These are phyloP conservation scores for Periconia digitata DNA, from an alignment of 2,329 filamentous ascomycete species.

Conservation along the genomic window DNA sequence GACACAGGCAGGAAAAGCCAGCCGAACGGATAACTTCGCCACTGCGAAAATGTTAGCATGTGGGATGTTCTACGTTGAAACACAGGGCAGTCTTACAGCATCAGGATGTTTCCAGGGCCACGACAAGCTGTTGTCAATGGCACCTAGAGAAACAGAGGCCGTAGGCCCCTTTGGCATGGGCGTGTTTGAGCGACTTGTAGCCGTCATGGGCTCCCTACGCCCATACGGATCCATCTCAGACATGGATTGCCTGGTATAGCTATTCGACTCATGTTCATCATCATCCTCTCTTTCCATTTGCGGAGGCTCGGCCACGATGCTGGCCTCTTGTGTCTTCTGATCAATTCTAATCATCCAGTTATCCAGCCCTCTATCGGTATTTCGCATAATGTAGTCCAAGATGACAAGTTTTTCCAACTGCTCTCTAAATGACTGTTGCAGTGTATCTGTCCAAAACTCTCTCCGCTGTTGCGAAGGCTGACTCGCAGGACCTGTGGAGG, in stretches of 20 bases:
- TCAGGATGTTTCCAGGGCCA: conserved; percentile 99
- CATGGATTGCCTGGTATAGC: conserved; percentile 65
- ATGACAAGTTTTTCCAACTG: conserved; percentile 97
- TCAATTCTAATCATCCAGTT: conserved; percentile 99
- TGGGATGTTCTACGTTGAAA: background rate
- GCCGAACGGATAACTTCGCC: conserved; percentile 91
- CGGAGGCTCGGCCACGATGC: conserved; percentile 82
- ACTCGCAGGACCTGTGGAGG: conserved; percentile 40
- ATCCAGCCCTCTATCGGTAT: conserved; percentile 92
- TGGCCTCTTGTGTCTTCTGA: conserved; percentile 77
- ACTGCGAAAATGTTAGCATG: conserved; percentile 46
- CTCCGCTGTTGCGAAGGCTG: conserved; percentile 44
- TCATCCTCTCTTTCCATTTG: conserved; percentile 56
- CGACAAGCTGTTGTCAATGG: conserved; percentile 96
- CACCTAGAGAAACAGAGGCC: conserved; percentile 75
- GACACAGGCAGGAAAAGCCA: conserved; percentile 98
- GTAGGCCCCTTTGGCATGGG: conserved; percentile 54
- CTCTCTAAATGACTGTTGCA: conserved; percentile 92
- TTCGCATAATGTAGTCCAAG: conserved; percentile 98
- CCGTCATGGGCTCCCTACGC: conserved; percentile 81
- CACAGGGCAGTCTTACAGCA: conserved; percentile 54
- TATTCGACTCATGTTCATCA: conserved; percentile 48
- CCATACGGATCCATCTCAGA: conserved; percentile 64
- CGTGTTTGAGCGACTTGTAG: conserved; percentile 60
- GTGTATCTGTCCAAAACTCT: conserved; percentile 82